A percentile compares a stretch with the other conserved stretches of the same genome.
Conservation (phyloP, 2,329 filamentous ascomycete genomes). For the Zymoseptoria pseudotritici region DNA sequence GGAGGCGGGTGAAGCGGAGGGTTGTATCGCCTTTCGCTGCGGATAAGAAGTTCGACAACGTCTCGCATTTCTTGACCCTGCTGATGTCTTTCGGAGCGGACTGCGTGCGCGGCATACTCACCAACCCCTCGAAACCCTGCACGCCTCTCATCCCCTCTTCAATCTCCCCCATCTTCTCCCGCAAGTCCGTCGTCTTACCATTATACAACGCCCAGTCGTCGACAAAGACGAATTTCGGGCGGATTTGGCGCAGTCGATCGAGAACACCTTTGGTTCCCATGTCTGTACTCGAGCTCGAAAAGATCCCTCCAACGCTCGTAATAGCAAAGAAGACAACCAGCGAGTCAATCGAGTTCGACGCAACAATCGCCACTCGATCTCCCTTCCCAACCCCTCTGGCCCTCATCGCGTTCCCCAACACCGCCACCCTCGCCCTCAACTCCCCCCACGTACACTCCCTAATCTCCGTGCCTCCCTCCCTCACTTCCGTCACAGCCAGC, state of each 20-base stretch:
- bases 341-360: conserved; percentile 68
- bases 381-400: conserved; percentile 42
- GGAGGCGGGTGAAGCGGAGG: conserved; percentile 52
- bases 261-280: conserved; percentile 75
- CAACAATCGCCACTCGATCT: conserved; percentile 68
- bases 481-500: conserved; percentile 64
- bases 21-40: conserved; percentile 32
- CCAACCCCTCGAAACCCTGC: conserved; percentile 52
- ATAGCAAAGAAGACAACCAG: conserved; percentile 63
- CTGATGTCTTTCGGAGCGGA: conserved; percentile 51
- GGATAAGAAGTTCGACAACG: conserved; percentile 37
- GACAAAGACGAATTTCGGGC: conserved; percentile 73
- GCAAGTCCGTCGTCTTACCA: conserved; percentile 64
- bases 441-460: conserved; percentile 58
- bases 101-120: conserved; percentile 61
- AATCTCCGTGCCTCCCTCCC: conserved; percentile 54
- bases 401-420: conserved; percentile 59
- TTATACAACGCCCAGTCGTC: conserved; percentile 77
- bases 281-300: conserved; percentile 70
- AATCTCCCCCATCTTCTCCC: conserved; percentile 63
- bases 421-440: conserved; percentile 52
- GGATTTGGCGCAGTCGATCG: conserved; percentile 66
- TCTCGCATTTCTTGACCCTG: conserved; percentile 42
- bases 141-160: conserved; percentile 55
- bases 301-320: conserved; percentile 64